Base-by-base conservation (phyloP, 1,284 basidiomycete genomes). In the Ganoderma resinaceum region DNA sequence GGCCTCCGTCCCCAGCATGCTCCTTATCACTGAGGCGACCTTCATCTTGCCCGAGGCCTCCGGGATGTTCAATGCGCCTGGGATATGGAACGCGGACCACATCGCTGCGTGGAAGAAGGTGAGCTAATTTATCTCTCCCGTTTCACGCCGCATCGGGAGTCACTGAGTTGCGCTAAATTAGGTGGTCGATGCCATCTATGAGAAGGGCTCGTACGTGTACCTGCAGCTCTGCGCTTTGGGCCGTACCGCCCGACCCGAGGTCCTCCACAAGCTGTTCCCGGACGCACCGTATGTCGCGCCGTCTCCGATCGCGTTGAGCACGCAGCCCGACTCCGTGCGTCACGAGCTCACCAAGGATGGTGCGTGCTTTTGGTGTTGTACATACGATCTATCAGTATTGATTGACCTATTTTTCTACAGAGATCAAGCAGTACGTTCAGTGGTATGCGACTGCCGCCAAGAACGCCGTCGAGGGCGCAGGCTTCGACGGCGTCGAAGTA, bases 21-120 rank as follows among this genome's bases (percentile, higher is more conserved):
- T 89, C 5, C 73, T 88, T 35, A 84, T 89, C 65, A 79, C 84
- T 6, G 87, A 89, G 74, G 85, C 77, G 0, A 84, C 83, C 0
- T 76, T 83, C 70, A 83, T 88, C 62, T 76, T 79, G 26, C 69
- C 78, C 2, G 76, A 80, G 60, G 84, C 82, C 0, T 29, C 53
- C 18, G 82, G 80, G 5, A 81, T 83, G 37, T 40, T 70, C 1
- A 68, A 82, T 63, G 78, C 80, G 0, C 86, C 85, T 0, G 82
- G 82, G 7, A 82, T 86, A 49, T 87, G 80, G 79, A 83, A 62
- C 55, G 73, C 79, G 1, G 82, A 79, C 31, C 86, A 88, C 73
- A 78, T 85, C 52, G 72, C 69, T 0, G 83, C 77, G 0, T 88
- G 87, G 86, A 86, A 83, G 72, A 73, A 79, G 74, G 83, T 85